A percentile compares a stretch with the other conserved stretches of the same genome.
These are phyloP conservation scores for Sporothrix inflata DNA, from an alignment of 2,329 filamentous ascomycete genomes.

Conservation along the genomic window DNA sequence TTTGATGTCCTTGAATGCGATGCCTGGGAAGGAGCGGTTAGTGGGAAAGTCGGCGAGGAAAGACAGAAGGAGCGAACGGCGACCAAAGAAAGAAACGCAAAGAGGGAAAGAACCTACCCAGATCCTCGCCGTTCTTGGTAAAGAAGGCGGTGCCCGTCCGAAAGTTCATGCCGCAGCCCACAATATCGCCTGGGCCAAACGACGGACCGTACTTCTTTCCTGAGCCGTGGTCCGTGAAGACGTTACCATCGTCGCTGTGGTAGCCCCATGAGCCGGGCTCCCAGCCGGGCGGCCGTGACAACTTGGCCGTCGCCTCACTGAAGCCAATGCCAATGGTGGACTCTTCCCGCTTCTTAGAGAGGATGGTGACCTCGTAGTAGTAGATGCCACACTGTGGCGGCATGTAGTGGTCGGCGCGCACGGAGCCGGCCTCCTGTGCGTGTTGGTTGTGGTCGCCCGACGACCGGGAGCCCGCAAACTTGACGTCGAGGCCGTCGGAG, in stretches of 20 bases:
- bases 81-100: neutral
- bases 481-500: constrained; percentile 73
- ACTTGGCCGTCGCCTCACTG: constrained; percentile 55
- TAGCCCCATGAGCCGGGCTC: constrained; percentile 71
- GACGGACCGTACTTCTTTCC: constrained; percentile 61
- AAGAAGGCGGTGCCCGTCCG: constrained; percentile 67
- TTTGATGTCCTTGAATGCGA: constrained; percentile 68
- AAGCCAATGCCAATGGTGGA: constrained; percentile 68
- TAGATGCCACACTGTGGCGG: constrained; percentile 89
- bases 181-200: constrained; percentile 60
- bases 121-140: constrained; percentile 64
- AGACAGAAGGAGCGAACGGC: constrained; percentile 15
- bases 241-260: constrained; percentile 69
- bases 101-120: constrained; percentile 48
- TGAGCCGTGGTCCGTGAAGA: constrained; percentile 59
- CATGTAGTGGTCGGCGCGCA: constrained; percentile 84
- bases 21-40: constrained; percentile 52
- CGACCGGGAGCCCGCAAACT: constrained; percentile 48
- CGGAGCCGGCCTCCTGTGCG: constrained; percentile 76
- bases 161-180: constrained; percentile 71
- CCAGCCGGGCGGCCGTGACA: constrained; percentile 66
- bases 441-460: constrained; percentile 53
- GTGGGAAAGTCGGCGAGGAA: neutral
- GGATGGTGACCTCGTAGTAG: constrained; percentile 76
- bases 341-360: constrained; percentile 58